Evolutionary conservation across 805 yeast genomes (phyloP).

Genomic region (Schwanniomyces yamadae): DNA sequence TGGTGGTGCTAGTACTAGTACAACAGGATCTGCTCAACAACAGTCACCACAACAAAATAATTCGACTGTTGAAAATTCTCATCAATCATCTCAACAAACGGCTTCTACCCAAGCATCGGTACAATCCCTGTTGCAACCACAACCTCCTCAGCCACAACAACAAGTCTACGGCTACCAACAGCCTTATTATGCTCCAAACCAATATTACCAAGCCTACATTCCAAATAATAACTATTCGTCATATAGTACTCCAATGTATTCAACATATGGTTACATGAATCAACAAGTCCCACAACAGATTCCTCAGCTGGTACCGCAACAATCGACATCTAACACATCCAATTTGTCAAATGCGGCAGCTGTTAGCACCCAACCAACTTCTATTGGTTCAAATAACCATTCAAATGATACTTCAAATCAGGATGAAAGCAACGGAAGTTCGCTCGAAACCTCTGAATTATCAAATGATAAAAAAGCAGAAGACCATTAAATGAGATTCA

Average conservation of each 20-base stretch:
- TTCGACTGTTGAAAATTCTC: constrained; percentile 4
- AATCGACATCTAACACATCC: constrained; percentile 2
- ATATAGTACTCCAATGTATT: constrained; percentile 16
- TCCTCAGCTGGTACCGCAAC: constrained; percentile 6
- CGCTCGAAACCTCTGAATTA: constrained; percentile 2
- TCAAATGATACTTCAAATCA: constrained; percentile 5
- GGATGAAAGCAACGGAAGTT: constrained; percentile 2
- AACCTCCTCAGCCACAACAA: constrained; percentile 11
- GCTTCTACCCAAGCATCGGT: constrained; percentile 6
- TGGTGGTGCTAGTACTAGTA: constrained; percentile 6
- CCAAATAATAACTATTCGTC: constrained; percentile 15
- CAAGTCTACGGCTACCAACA: constrained; percentile 23
- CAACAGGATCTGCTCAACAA: constrained; percentile 11
- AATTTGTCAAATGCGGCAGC: constrained; percentile 4
- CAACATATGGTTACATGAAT: constrained; percentile 14
- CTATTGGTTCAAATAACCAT: constrained; percentile 3
- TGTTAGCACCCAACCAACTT: constrained; percentile 2
- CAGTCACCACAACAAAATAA: constrained; percentile 7
- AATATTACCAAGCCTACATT: constrained; percentile 21
- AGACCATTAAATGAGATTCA: too few species aligned
- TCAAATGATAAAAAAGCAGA: constrained; percentile 1
- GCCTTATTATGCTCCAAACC: constrained; percentile 22
- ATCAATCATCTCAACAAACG: constrained; percentile 6
- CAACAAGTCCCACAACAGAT: constrained; percentile 13
- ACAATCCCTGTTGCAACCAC: constrained; percentile 10